Conservation (phyloP, 1,284 basidiomycete genomes). For the Trametes polyzona region DNA sequence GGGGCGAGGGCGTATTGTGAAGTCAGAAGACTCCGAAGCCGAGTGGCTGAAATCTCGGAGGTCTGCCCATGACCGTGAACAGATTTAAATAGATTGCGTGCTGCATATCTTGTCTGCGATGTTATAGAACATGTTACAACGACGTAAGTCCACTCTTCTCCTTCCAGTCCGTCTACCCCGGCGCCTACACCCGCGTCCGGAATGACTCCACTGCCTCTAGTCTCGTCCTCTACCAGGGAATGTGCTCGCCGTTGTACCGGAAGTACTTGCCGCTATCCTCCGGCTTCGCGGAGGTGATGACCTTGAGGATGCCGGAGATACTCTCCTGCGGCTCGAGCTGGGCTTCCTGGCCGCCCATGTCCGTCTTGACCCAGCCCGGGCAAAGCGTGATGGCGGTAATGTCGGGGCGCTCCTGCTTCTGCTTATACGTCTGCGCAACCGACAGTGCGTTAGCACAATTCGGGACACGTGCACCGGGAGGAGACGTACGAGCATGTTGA, state of each 20-base stretch:
- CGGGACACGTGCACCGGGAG: too few species aligned
- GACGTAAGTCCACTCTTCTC: too few species aligned
- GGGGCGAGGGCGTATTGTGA: too few species aligned
- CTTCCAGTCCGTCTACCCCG: too few species aligned
- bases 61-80: too few species aligned
- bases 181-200: too few species aligned
- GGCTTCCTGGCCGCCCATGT: conserved; percentile 38
- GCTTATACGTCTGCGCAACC: conserved; percentile 36
- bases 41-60: too few species aligned
- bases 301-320: conserved; percentile 29
- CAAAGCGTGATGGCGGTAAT: conserved; percentile 31
- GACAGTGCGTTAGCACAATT: background rate
- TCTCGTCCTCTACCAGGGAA: conserved; percentile 6
- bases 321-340: conserved; percentile 33
- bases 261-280: conserved; percentile 35
- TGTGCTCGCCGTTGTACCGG: conserved; percentile 30
- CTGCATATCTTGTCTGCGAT: too few species aligned
- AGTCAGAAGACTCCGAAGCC: too few species aligned
- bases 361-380: conserved; percentile 39
- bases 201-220: too few species aligned
- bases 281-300: conserved; percentile 24
- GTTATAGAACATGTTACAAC: too few species aligned
- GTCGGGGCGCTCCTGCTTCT: conserved; percentile 31
- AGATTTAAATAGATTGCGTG: too few species aligned
- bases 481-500: conserved; percentile 38